Evolutionary conservation across 495 filamentous ascomycete genomes (phyloP), one percentile per base, ranked within the genome.

Genomic region (Xylaria sp.): DNA sequence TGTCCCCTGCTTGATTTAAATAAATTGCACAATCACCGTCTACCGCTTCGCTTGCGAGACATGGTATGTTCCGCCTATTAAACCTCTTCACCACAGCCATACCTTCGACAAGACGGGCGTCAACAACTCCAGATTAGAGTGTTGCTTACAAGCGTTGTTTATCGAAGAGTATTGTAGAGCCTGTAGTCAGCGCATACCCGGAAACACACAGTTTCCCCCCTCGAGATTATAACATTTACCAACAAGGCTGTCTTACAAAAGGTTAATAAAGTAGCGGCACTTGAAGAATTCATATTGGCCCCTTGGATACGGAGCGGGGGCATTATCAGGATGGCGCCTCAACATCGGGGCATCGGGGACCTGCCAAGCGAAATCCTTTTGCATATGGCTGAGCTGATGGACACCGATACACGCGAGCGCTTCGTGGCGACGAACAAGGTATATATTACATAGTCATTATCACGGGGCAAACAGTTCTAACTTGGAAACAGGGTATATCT

Each of bases 311-410:
- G 9, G 1, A 15, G 43, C 31, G 17, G 21, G 33, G 48, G 35
- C 21, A 12, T 29, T 24, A 29, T 14, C 35, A 5, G 12, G 35
- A 67, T 55, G 48, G 64, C n/a, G 19, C 15, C 33, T 15, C 46
- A 67, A 24, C 44, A 14, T 15, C 33, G 14, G 33, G 26, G 17
- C 64, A 40, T 55, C 11, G 12, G 21, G 15, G 0, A 0, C 0
- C 0, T 72, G 0, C 68, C 69, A 17, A 12, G 1, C 29, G 78
- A 81, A 1, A n/a, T 81, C 26, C 11, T 78, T 33, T 74, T 83
- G 29, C 40, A 26, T 17, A 43, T 80, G n/a, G 78, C 75, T 14
- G 70, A 78, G 48, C 41, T 67, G 0, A 43, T 73, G 26, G 74
- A 82, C 40, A 17, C 74, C 26, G 41, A 67, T 15, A 75, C 77